A percentile compares a stretch with the other conserved stretches of the same genome.
These are phyloP conservation scores for Graphilbum fragrans DNA, from an alignment of 2,329 filamentous ascomycete species.

Conservation along the genomic window DNA sequence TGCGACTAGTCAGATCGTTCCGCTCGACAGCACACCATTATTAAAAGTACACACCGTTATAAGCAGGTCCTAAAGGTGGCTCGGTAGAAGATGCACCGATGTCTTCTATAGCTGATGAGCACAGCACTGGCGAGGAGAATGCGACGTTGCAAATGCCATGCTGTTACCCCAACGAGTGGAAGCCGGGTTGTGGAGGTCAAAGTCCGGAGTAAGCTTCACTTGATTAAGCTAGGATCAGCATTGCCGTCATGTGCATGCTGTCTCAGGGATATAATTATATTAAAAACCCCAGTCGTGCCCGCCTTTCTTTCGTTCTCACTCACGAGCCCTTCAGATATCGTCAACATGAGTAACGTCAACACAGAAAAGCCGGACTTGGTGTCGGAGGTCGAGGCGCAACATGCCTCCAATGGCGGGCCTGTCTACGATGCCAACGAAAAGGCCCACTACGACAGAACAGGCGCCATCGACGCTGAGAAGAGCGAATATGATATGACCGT, in stretches of 20 bases:
- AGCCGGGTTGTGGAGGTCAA: not conserved
- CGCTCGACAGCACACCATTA: too few species aligned
- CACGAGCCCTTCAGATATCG: not conserved
- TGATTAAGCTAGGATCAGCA: not conserved
- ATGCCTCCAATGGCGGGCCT: not conserved
- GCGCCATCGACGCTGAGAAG: conserved; percentile 44
- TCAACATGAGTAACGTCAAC: conserved; percentile 8
- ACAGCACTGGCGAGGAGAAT: not conserved
- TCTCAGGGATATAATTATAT: not conserved
- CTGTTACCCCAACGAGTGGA: not conserved
- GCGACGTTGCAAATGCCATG: not conserved
- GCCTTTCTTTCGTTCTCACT: not conserved
- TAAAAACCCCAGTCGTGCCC: conserved; percentile 1
- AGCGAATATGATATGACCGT: conserved; percentile 21
- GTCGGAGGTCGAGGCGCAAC: conserved; percentile 4
- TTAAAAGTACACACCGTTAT: too few species aligned
- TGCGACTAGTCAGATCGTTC: too few species aligned
- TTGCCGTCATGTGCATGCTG: not conserved
- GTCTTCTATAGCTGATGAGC: not conserved
- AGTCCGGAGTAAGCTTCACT: not conserved
- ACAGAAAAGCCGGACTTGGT: not conserved
- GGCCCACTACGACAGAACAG: conserved; percentile 30
- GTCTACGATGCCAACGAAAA: conserved; percentile 20
- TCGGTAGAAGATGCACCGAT: conserved; percentile 3
- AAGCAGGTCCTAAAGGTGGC: too few species aligned